Base-by-base conservation (phyloP, 1,284 basidiomycete genomes). In the Ustilago shanxiensis region DNA sequence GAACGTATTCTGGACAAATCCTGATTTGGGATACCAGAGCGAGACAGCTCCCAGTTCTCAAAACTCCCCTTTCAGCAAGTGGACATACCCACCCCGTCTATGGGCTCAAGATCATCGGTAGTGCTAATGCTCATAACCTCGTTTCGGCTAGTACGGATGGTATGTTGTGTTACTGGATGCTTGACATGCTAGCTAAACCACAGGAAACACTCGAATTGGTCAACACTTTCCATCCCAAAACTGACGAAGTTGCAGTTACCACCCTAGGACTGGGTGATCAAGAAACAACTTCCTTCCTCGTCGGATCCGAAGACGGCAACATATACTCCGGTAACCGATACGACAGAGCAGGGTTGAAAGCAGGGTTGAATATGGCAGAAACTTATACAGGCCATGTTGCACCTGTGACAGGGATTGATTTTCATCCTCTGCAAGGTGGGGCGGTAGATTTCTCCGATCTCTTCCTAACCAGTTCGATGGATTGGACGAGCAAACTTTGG, bases 1-100 rank as follows among this genome's bases (percentile, higher is more conserved):
- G 97, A 13, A 98, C 95, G 13, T 98, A 99, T 86, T 96, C 95
- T 29, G 97, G 97, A 9, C 97, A 99, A 88, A 96, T 99, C 63
- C 88, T 99, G 41, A 89, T 99, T 1, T 99, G 97, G 97, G 96
- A 99, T 86, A 98, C 95, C n/a, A 91, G 96, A 51, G 93, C 95
- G 0, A 95, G 96, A 81, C 28, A 33, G 22, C 88, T 98, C 6
- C 96, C 97, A 0, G 94, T 98, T 1, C 89, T 98, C 68, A 99
- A 98, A 88, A 97, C 96, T 5, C 97, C 97, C 0, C 88, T 99
- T 50, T 95, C 94, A 7, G 81, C 86, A 0, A 91, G 93, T 29
- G 95, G 97, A 0, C 97, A 99, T 85, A 98, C 96, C 2, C 96
- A 99, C 86, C 97, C 97, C 1, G 95, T 99, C 45, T 99, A 99